Conservation (phyloP, 495 filamentous ascomycete species). For the Neurospora sublineolata region DNA sequence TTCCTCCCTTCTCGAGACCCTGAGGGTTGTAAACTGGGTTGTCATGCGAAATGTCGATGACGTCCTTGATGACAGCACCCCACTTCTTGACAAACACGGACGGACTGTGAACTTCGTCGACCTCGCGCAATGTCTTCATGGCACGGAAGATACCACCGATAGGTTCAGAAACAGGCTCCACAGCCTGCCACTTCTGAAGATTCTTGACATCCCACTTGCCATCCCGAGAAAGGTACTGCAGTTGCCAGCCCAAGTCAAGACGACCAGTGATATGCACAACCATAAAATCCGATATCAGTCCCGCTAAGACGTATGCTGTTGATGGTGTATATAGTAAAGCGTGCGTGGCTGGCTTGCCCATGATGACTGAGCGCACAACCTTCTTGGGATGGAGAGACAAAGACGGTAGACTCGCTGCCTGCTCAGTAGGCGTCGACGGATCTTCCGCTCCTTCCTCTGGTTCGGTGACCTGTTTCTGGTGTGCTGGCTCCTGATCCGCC, state of each 20-base stretch:
- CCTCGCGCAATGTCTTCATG: conserved; percentile 79
- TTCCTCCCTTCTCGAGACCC: conserved; percentile 59
- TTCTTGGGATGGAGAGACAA: conserved; percentile 32
- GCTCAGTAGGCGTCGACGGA: conserved; percentile 31
- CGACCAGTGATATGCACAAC: conserved; percentile 60
- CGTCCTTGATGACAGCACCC: conserved; percentile 50
- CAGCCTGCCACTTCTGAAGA: conserved; percentile 76
- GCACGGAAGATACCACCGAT: conserved; percentile 70
- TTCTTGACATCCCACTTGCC: conserved; percentile 99
- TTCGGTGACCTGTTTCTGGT: neutral
- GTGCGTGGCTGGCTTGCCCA: conserved; percentile 73
- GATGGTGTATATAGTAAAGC: conserved; percentile 71
- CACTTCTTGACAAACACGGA: conserved; percentile 59
- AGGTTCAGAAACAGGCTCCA: conserved; percentile 62
- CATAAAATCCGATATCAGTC: conserved; percentile 74
- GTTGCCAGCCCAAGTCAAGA: conserved; percentile 77
- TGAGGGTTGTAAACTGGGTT: conserved; percentile 72
- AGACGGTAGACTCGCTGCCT: conserved; percentile 26
- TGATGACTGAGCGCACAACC: conserved; percentile 55
- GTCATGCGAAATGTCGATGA: conserved; percentile 83
- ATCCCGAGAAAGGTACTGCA: conserved; percentile 71
- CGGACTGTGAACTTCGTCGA: conserved; percentile 75
- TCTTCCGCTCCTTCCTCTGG: conserved; percentile 32
- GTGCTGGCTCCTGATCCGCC: neutral
- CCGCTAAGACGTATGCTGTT: conserved; percentile 63